Evolutionary conservation across 768 basidiomycete genomes (phyloP).

Genomic region (Neoboletus brunneissimus): DNA sequence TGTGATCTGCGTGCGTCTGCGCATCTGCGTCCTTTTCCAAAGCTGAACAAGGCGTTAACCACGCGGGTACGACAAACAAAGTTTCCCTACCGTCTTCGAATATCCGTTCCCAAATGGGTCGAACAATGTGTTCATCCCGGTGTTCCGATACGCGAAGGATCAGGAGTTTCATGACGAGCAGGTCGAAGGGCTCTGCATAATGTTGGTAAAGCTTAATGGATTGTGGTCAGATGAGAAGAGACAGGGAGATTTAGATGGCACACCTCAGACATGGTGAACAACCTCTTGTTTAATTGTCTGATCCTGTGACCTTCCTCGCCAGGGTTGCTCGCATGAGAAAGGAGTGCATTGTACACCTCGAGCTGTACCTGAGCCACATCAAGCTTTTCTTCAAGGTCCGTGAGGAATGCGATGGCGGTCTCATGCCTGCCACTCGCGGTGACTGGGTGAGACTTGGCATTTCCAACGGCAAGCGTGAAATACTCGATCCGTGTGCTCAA

Average conservation of each 20-base stretch:
- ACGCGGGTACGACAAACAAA: not conserved
- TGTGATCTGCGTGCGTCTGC: slow-evolving; percentile 54
- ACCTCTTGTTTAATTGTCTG: slow-evolving; percentile 49
- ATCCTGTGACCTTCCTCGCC: slow-evolving; percentile 64
- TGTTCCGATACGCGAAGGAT: slow-evolving; percentile 95
- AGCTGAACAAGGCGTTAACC: slow-evolving; percentile 35
- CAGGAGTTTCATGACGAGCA: slow-evolving; percentile 80
- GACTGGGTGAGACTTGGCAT: slow-evolving; percentile 92
- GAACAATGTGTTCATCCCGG: slow-evolving; percentile 75
- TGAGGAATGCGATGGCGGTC: slow-evolving; percentile 93
- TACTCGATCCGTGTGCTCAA: slow-evolving; percentile 84
- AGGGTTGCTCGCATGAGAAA: slow-evolving; percentile 58
- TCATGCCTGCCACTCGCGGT: slow-evolving; percentile 76
- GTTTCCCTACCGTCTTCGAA: slow-evolving; percentile 66
- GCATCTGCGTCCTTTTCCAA: slow-evolving; percentile 56
- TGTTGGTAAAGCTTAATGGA: slow-evolving; percentile 72
- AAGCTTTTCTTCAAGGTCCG: slow-evolving; percentile 90
- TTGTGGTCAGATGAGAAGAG: slow-evolving; percentile 11
- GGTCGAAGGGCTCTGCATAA: slow-evolving; percentile 84
- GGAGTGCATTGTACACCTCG: slow-evolving; percentile 75
- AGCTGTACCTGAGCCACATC: slow-evolving; percentile 96
- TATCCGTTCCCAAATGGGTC: slow-evolving; percentile 86
- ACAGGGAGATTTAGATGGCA: slow-evolving; percentile 17
- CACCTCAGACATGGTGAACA: slow-evolving; percentile 87
- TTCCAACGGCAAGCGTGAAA: slow-evolving; percentile 89